phyloP scores from a whole-genome alignment of 2,329 filamentous ascomycete species.

The Colletotrichum navitas region DNA sequence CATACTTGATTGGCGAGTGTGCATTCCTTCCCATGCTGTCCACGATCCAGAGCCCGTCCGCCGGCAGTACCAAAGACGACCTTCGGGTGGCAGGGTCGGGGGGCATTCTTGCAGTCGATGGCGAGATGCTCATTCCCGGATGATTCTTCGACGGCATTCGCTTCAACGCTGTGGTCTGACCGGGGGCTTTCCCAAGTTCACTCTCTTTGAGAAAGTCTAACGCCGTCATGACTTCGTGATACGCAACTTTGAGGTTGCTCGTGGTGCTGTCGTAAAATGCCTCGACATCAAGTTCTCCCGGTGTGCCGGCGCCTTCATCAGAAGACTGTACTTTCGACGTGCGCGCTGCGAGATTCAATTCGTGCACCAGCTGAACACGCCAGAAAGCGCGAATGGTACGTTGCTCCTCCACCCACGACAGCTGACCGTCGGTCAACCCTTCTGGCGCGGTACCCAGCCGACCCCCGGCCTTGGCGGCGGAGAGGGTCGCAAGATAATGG shows the following conservation, averaged over 20 bases:
- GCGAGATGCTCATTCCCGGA: neutral
- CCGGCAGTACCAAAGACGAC: slow-evolving; percentile 9
- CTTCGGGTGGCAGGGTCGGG: neutral
- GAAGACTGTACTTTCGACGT: neutral
- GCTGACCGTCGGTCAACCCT: neutral
- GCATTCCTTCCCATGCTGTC: slow-evolving; percentile 34
- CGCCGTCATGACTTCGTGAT: slow-evolving; percentile 35
- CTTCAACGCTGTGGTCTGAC: neutral
- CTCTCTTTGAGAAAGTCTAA: slow-evolving; percentile 3
- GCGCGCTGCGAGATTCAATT: slow-evolving; percentile 12
- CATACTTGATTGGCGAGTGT: slow-evolving; percentile 36
- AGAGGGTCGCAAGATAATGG: neutral
- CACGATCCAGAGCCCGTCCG: slow-evolving; percentile 37
- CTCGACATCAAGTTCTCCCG: neutral
- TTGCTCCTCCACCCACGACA: slow-evolving; percentile 34
- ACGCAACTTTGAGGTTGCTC: slow-evolving; percentile 30
- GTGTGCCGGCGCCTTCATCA: accelerated
- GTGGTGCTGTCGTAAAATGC: slow-evolving; percentile 30
- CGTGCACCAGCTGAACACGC: slow-evolving; percentile 30
- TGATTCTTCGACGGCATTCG: neutral
- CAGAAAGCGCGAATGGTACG: slow-evolving; percentile 28
- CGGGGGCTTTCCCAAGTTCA: no score
- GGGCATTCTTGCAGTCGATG: slow-evolving; percentile 9
- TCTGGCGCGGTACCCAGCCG: neutral
- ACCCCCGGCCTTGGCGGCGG: neutral